These are phyloP conservation scores for Glycine soja DNA, from an alignment of 306 rosid genomes.

Conservation along the genomic window DNA sequence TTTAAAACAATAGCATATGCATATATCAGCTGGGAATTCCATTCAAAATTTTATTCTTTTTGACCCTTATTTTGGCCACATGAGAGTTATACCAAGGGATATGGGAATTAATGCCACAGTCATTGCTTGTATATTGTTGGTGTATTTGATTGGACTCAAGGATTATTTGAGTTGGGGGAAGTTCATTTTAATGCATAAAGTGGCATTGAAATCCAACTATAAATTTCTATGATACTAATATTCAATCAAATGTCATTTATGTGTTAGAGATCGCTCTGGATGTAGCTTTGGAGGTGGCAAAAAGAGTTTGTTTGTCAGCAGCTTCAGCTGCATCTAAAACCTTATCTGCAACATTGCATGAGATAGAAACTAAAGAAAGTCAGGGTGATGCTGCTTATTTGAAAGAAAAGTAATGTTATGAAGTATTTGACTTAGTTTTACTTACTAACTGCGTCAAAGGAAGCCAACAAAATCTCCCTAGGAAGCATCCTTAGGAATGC, in stretches of 20 bases:
- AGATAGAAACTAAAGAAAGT: conserved; percentile 12
- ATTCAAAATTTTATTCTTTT: not conserved
- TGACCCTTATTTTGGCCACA: no score
- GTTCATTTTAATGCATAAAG: no score
- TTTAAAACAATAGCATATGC: no score
- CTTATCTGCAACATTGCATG: conserved; percentile 63
- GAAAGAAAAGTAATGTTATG: not conserved
- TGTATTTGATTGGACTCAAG: no score
- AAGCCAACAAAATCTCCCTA: conserved; percentile 87
- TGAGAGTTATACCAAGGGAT: no score
- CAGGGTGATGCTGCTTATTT: not conserved
- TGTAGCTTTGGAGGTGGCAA: conserved; percentile 78
- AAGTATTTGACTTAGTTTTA: conserved; percentile 35
- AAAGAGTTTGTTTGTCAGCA: conserved; percentile 84
- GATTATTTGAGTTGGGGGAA: no score
- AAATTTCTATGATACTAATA: not conserved
- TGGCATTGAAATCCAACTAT: not conserved
- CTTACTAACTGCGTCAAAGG: conserved; percentile 94
- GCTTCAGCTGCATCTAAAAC: conserved; percentile 92
- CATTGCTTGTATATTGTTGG: no score
- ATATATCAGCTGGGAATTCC: not conserved
- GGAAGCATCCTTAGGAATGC: conserved; percentile 84
- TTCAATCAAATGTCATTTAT: conserved; percentile 44
- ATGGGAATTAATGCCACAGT: no score
- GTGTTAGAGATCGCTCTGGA: conserved; percentile 73